Percentiles rank a stretch among this genome's conserved stretches.
Conservation (phyloP, 352 stramenopile genomes). For the Phytophthora palmivora region DNA sequence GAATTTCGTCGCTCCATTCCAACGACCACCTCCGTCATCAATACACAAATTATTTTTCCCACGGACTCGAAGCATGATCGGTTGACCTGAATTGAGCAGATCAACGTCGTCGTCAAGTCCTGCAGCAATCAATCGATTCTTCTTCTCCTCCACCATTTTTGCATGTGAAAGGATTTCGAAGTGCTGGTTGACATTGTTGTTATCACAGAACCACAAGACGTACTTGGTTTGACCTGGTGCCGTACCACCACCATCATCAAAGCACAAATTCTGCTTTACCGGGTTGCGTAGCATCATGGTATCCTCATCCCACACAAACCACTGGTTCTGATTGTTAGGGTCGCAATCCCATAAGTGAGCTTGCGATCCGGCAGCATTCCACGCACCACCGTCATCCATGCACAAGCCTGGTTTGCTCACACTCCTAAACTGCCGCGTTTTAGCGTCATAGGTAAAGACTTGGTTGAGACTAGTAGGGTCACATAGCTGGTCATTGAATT, state of each 20-base stretch:
- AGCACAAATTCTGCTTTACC: conserved; percentile 35
- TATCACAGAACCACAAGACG: conserved; percentile 27
- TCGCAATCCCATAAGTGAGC: conserved; percentile 32
- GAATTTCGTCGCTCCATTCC: conserved; percentile 29
- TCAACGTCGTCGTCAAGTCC: conserved; percentile 13
- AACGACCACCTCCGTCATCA: conserved; percentile 40
- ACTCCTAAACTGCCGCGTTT: conserved; percentile 26
- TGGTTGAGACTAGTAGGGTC: conserved; percentile 37
- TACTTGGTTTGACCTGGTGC: conserved; percentile 21
- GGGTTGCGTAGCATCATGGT: conserved; percentile 39
- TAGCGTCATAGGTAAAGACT: conserved; percentile 32
- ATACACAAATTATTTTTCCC: conserved; percentile 39
- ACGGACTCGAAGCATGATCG: conserved; percentile 30
- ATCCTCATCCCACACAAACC: conserved; percentile 31
- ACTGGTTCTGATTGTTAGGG: conserved; percentile 30
- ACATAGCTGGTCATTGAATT: conserved; percentile 27
- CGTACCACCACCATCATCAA: conserved; percentile 35
- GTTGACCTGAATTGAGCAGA: conserved; percentile 21
- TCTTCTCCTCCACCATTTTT: conserved; percentile 17
- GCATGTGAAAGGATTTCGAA: conserved; percentile 33
- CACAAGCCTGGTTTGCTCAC: conserved; percentile 32
- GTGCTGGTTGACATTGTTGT: conserved; percentile 33
- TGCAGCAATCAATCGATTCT: conserved; percentile 17
- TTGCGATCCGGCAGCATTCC: conserved; percentile 11
- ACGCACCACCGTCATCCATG: conserved; percentile 34